Conservation (phyloP, 208 protist species). For the Eutreptiella sp. region DNA sequence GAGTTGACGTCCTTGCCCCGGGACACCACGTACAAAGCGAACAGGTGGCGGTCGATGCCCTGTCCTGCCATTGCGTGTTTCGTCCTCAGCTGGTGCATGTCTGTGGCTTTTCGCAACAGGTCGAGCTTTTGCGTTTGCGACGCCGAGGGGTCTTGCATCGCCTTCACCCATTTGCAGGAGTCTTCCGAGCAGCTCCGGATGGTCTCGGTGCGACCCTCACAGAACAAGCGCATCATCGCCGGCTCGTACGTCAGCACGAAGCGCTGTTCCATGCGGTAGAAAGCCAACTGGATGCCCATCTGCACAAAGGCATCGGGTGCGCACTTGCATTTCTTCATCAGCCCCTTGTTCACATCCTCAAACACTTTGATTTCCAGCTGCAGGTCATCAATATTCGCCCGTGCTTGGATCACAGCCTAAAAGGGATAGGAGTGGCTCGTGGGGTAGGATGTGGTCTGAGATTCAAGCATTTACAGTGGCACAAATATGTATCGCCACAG, state of each 20-base stretch:
- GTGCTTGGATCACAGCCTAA: too few species aligned
- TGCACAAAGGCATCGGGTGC: constrained; percentile 70
- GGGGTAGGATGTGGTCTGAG: too few species aligned
- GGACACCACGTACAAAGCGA: constrained; percentile 65
- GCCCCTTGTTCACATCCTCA: too few species aligned
- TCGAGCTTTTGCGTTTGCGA: constrained; percentile 44
- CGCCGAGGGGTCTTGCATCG: constrained; percentile 35
- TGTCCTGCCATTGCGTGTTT: constrained; percentile 52
- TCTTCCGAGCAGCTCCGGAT: constrained; percentile 60
- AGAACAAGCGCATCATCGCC: constrained; percentile 56
- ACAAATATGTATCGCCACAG: too few species aligned
- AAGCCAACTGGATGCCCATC: constrained; percentile 71
- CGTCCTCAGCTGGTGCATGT: constrained; percentile 47
- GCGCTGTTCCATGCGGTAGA: constrained; percentile 57
- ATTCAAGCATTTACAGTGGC: too few species aligned
- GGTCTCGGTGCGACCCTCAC: constrained; percentile 69
- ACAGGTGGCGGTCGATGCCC: constrained; percentile 79
- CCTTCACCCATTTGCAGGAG: constrained; percentile 48
- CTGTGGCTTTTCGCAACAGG: constrained; percentile 48
- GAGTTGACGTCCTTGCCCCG: constrained; percentile 51
- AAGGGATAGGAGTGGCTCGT: too few species aligned
- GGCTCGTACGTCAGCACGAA: constrained; percentile 60
- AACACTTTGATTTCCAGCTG: too few species aligned
- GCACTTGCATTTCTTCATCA: constrained; percentile 47
- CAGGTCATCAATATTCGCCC: too few species aligned